These are phyloP conservation scores for Hyphopichia fennica DNA, from an alignment of 1,139 yeast genomes.

Conservation along the genomic window DNA sequence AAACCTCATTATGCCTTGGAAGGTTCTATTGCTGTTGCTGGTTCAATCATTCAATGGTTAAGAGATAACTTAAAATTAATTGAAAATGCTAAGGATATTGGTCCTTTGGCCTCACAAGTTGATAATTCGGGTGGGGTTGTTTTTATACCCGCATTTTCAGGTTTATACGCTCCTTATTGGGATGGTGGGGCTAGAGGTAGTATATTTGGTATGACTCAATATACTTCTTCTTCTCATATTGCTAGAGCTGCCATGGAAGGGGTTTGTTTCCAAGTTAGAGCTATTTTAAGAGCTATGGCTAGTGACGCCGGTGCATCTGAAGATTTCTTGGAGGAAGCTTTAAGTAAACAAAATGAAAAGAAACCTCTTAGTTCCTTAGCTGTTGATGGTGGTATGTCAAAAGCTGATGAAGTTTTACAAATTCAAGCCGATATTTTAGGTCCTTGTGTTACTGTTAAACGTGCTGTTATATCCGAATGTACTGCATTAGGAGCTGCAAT, in stretches of 20 bases:
- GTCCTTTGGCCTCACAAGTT: slow-evolving; percentile 84
- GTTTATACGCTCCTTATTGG: slow-evolving; percentile 96
- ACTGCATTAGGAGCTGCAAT: slow-evolving; percentile 97
- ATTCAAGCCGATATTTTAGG: slow-evolving; percentile 91
- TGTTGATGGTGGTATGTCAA: slow-evolving; percentile 96
- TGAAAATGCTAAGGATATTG: slow-evolving; percentile 81
- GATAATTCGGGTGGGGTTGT: slow-evolving; percentile 87
- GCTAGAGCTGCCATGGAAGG: slow-evolving; percentile 96
- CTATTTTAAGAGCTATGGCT: slow-evolving; percentile 88
- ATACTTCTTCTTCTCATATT: slow-evolving; percentile 81
- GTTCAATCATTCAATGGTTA: slow-evolving; percentile 92
- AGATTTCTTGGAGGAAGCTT: slow-evolving; percentile 46
- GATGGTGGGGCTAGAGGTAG: slow-evolving; percentile 91
- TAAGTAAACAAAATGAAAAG: slow-evolving; percentile 41
- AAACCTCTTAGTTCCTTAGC: slow-evolving; percentile 58
- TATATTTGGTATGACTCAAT: slow-evolving; percentile 88
- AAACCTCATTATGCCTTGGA: slow-evolving; percentile 87
- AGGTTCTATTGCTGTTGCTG: slow-evolving; percentile 96
- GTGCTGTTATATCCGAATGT: slow-evolving; percentile 85
- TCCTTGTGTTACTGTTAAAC: slow-evolving; percentile 77
- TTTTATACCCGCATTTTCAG: slow-evolving; percentile 93
- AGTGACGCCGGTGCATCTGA: slow-evolving; percentile 67
- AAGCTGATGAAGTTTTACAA: slow-evolving; percentile 89
- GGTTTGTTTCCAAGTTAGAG: slow-evolving; percentile 90
- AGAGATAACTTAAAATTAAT: slow-evolving; percentile 86